Base-by-base conservation (phyloP, 441 rosid genomes). In the Arabidopsis lyrata region DNA sequence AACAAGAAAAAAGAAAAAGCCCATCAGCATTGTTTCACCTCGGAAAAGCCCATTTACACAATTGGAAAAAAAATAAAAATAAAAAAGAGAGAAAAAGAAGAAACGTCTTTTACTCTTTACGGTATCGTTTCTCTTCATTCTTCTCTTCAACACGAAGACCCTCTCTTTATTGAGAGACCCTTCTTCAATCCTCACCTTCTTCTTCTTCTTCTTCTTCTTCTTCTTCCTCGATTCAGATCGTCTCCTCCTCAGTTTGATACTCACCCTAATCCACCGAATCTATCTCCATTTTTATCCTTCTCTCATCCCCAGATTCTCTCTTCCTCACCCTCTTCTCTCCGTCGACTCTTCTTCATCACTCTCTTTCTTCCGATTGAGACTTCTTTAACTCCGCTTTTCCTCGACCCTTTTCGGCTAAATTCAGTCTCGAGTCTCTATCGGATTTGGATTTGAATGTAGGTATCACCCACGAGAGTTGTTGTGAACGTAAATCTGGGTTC, bases 401-500 rank as follows among this genome's bases (percentile, higher is more conserved):
- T 39, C 24, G 7, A 47, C 22, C 39, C 38, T 6, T 20, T 62
- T 24, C 52, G 18, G 34, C 20, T 70, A 42, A 62, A 36, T 76
- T 47, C 64, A 14, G 15, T 31, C 20, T 39, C 0, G n/a, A 48
- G 52, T 22, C 31, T 66, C 16, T 5, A 12, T 8, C 45, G 15
- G 59, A 48, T 72, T 73, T 27, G 68, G 73, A 72, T 84, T 77
- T 66, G 34, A 78, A 82, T 84, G 86, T 83, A 50, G 78, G 57
- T 64, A 53, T 39, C 67, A 11, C 38, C 5, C 34, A 50, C 52
- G 54, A 35, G 41, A 45, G 47, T 7, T 6, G 82, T 38, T 16
- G 70, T 57, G 38, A 64, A 84, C 88, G 87, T 84, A 83, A 81
- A 88, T 74, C 81, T 35, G 44, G 35, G 18, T 39, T 36, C 3